Percentiles rank a stretch among this genome's conserved stretches.
Conservation (phyloP, 257 asterid species). For the Penstemon newberryi region DNA sequence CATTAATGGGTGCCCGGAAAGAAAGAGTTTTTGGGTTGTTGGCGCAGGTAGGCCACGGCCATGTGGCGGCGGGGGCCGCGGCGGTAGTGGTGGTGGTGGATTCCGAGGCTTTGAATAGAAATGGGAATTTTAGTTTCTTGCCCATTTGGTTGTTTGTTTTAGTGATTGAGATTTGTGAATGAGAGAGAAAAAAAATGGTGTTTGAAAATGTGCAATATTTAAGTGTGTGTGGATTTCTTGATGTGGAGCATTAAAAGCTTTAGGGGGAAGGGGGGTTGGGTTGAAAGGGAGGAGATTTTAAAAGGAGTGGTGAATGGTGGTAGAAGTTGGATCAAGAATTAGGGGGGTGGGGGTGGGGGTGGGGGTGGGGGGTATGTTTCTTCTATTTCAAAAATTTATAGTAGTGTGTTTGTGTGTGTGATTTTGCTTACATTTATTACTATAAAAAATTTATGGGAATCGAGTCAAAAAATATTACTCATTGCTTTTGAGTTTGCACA, state of each 20-base stretch:
- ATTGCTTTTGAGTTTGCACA: neutral
- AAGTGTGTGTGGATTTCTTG: constrained; percentile 9
- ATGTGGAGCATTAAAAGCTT: constrained; percentile 28
- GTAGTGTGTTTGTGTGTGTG: neutral
- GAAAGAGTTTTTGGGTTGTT: constrained; percentile 52
- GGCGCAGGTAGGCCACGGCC: constrained; percentile 53
- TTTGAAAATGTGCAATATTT: constrained; percentile 7
- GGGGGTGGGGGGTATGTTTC: neutral
- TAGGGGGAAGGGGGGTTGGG: constrained; percentile 3
- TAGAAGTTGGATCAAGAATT: neutral
- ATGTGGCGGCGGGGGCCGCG: constrained; percentile 32
- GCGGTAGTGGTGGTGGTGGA: constrained; percentile 22
- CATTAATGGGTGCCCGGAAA: constrained; percentile 33
- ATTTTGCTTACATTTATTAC: neutral
- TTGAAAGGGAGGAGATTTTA: constrained; percentile 21
- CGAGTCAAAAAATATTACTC: neutral
- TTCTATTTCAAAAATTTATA: neutral
- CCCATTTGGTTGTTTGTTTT: constrained; percentile 19
- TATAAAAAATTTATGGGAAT: neutral
- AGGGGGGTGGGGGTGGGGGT: neutral
- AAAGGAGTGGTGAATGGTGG: constrained; percentile 28
- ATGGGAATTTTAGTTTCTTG: constrained; percentile 50
- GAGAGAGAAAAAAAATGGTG: constrained; percentile 5
- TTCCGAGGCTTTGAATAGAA: constrained; percentile 41
- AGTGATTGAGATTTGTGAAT: neutral